Evolutionary conservation across 495 filamentous ascomycete species (phyloP).

Genomic region (Hypoxylon trugodes): DNA sequence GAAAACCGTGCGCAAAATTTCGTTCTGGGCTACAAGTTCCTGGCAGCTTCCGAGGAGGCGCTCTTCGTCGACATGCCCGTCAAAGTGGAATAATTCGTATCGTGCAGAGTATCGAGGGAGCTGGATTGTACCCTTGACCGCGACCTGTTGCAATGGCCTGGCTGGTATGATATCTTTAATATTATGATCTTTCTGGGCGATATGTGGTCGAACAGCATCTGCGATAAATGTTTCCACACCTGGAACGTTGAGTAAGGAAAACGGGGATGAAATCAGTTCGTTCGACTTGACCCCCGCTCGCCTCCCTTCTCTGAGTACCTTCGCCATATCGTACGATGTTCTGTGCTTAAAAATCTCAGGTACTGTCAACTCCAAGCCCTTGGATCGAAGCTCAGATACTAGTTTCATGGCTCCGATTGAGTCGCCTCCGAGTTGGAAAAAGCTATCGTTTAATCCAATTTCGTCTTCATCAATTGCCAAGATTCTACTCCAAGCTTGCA

Average conservation of each 20-base stretch:
- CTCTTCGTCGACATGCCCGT: constrained; percentile 39
- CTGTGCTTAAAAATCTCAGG: constrained; percentile 61
- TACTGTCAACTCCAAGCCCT: constrained; percentile 64
- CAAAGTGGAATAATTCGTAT: constrained; percentile 52
- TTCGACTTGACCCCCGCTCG: constrained; percentile 9
- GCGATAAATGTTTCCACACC: constrained; percentile 41
- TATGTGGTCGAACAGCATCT: constrained; percentile 46
- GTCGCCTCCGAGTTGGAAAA: constrained; percentile 72
- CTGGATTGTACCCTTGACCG: constrained; percentile 66
- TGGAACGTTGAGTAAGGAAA: constrained; percentile 46
- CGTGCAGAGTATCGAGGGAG: constrained; percentile 56
- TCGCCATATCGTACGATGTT: constrained; percentile 58
- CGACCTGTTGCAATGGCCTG: constrained; percentile 71
- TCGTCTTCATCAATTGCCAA: constrained; percentile 46
- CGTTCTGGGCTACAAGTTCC: constrained; percentile 63
- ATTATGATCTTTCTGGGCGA: constrained; percentile 54
- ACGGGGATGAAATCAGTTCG: constrained; percentile 35
- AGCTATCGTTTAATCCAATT: constrained; percentile 64
- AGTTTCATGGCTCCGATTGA: constrained; percentile 77
- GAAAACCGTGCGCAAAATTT: constrained; percentile 76
- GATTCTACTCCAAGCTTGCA: constrained; percentile 46
- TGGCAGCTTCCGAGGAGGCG: constrained; percentile 46
- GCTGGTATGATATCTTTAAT: constrained; percentile 66
- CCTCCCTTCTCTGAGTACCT: constrained; percentile 32
- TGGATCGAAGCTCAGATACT: constrained; percentile 62